phyloP scores from a whole-genome alignment of 1,139 yeast species.

The Fermentozyma sake region DNA sequence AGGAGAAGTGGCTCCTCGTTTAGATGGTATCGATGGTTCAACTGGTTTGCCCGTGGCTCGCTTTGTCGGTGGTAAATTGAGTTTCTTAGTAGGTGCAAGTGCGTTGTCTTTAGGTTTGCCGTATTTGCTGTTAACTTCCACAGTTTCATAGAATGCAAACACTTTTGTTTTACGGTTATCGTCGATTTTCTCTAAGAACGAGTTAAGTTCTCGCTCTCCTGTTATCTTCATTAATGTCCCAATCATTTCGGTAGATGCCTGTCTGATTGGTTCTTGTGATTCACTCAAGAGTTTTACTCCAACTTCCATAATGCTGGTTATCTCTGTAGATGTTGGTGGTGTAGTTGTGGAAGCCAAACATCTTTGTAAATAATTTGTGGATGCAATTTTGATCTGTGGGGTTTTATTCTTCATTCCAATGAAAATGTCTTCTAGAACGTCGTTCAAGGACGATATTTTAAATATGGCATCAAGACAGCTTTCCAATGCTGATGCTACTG shows the following conservation, averaged over 20 bases:
- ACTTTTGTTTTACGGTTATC: conserved; percentile 70
- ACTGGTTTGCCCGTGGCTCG: conserved; percentile 4
- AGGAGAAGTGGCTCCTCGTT: conserved; percentile 66
- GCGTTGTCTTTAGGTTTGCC: conserved; percentile 10
- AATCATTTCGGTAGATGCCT: conserved; percentile 70
- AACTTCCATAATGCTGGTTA: conserved; percentile 52
- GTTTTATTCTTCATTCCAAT: conserved; percentile 68
- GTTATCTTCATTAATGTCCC: conserved; percentile 81
- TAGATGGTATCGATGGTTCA: conserved; percentile 48
- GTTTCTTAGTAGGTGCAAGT: conserved; percentile 10
- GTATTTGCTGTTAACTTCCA: conserved; percentile 45
- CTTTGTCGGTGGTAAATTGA: neutral
- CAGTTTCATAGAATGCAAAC: conserved; percentile 51
- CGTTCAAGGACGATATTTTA: conserved; percentile 45
- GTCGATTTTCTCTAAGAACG: conserved; percentile 64
- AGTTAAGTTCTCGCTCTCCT: conserved; percentile 66
- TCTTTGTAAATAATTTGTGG: conserved; percentile 60
- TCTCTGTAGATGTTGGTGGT: conserved; percentile 50
- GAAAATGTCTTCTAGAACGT: conserved; percentile 58
- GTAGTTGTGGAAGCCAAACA: conserved; percentile 51
- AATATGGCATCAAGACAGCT: conserved; percentile 66
- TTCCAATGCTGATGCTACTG: conserved; percentile 67
- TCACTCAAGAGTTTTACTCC: conserved; percentile 67
- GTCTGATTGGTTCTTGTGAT: conserved; percentile 81
- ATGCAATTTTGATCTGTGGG: conserved; percentile 76